Base-by-base conservation (phyloP, 495 filamentous ascomycete species). In the Aspergillus baeticus region DNA sequence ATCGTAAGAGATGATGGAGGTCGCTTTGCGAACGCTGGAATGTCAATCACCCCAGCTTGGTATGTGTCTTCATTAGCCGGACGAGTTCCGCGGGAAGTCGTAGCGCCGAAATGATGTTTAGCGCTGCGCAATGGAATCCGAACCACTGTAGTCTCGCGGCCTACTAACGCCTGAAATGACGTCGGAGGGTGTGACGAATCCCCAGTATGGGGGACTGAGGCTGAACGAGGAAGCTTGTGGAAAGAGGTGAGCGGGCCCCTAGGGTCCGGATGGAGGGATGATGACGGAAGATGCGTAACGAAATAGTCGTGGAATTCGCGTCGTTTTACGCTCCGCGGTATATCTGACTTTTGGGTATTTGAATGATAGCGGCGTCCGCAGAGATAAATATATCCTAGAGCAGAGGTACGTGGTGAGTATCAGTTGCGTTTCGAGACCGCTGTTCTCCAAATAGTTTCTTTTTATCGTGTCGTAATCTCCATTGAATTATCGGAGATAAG, bases 281-380 rank as follows among this genome's bases (percentile, higher is more conserved):
- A 93, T 18, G 92, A 95, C 6, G 94, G 94, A 0, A 98, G 80
- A 69, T 97, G 89, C 5, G 94, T 96, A 33, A 97, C 89, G 68
- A 98, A 98, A 77, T 98, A 98, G 59, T 94, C 90, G 74, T 95
- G 91, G 73, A 97, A 98, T 57, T 76, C 69, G 22, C 87, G 87
- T 5, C 71, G 77, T 48, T 71, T 74, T 7, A 43, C 14, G 13
- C 59, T 29, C 14, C 14, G 59, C 21, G 39, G 57, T 51, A 60
- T n/a, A 26, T 55, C 54, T 14, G 60, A 38, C n/a, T 51, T 17
- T 42, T 44, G 57, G 22, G 66, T 63, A 7, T 58, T 59, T 37
- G 63, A 65, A 62, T 50, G 56, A 64, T 72, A 63, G 36, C 57
- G 52, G 38, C 50, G 55, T 21, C 39, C 56, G 10, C 39, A 60